These are phyloP conservation scores for Byssochlamys sp. DNA, from an alignment of 2,329 filamentous ascomycete species.

Conservation along the genomic window DNA sequence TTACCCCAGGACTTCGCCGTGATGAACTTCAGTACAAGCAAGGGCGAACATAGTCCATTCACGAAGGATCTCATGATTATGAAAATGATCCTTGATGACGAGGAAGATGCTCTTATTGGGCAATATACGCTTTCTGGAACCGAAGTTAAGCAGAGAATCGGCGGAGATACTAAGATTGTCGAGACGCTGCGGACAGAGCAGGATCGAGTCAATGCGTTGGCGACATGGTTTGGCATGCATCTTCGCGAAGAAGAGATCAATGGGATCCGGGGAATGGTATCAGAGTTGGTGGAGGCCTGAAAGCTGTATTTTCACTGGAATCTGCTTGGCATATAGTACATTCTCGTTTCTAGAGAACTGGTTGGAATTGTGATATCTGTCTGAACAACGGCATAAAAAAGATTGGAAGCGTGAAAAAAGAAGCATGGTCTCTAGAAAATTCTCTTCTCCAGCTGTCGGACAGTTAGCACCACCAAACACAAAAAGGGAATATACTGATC, in stretches of 20 bases:
- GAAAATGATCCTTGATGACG: conserved; percentile 45
- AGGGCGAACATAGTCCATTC: conserved; percentile 44
- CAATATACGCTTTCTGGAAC: conserved; percentile 45
- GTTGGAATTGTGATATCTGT: background rate
- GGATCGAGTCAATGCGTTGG: conserved; percentile 45
- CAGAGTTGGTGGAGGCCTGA: conserved; percentile 32
- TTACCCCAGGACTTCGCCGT: conserved; percentile 51
- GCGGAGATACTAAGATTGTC: conserved; percentile 42
- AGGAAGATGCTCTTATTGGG: conserved; percentile 40
- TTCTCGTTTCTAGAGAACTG: conserved; percentile 6
- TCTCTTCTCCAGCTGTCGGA: conserved; percentile 30
- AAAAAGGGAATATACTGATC: conserved; percentile 3
- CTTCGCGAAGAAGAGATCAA: conserved; percentile 42
- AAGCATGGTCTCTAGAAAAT: conserved; percentile 21
- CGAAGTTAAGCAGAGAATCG: conserved; percentile 45
- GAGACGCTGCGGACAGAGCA: conserved; percentile 41
- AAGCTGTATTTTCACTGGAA: conserved; percentile 5
- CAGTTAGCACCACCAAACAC: conserved; percentile 13
- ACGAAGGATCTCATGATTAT: conserved; percentile 44
- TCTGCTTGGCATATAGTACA: conserved; percentile 13
- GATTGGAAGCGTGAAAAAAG: conserved; percentile 7
- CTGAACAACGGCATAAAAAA: conserved; percentile 11
- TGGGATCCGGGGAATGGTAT: conserved; percentile 43
- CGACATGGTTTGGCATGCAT: conserved; percentile 44
- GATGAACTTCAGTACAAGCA: conserved; percentile 50